phyloP scores from a whole-genome alignment of 2,329 filamentous ascomycete genomes.

The Nothophoma quercina region DNA sequence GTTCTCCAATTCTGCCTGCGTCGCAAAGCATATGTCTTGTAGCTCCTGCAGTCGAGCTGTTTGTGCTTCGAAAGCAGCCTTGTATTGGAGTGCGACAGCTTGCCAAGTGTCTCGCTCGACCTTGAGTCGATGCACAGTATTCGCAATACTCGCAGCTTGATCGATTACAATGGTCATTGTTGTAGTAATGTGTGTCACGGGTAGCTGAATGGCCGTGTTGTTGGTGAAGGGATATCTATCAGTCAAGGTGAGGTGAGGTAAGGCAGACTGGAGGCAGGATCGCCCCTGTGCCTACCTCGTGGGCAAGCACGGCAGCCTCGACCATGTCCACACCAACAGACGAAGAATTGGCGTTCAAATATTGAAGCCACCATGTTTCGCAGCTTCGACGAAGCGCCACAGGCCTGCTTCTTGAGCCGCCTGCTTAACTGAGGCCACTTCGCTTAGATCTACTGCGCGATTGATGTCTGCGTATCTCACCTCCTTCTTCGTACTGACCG shows the following conservation, averaged over 20 bases:
- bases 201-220: conserved; percentile 10
- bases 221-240: neutral
- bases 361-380: conserved; percentile 65
- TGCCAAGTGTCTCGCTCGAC: conserved; percentile 41
- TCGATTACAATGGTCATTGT: conserved; percentile 15
- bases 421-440: conserved; percentile 70
- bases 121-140: conserved; percentile 33
- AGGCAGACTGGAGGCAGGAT: neutral
- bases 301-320: neutral
- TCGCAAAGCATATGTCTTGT: conserved; percentile 39
- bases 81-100: conserved; percentile 37
- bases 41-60: conserved; percentile 33
- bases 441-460: conserved; percentile 69
- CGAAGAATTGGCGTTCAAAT: conserved; percentile 34
- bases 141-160: conserved; percentile 20
- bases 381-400: conserved; percentile 78
- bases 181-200: conserved; percentile 28
- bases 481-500: conserved; percentile 47
- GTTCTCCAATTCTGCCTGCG: conserved; percentile 45
- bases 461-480: conserved; percentile 81
- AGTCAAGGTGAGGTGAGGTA: conserved; percentile 4
- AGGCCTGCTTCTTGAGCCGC: conserved; percentile 76
- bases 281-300: neutral
- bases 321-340: neutral
- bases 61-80: conserved; percentile 37